A percentile compares a stretch with the other conserved stretches of the same genome.
Conservation (phyloP, 176 grass and related monocot species). For the Bonia amplexicaulis region DNA sequence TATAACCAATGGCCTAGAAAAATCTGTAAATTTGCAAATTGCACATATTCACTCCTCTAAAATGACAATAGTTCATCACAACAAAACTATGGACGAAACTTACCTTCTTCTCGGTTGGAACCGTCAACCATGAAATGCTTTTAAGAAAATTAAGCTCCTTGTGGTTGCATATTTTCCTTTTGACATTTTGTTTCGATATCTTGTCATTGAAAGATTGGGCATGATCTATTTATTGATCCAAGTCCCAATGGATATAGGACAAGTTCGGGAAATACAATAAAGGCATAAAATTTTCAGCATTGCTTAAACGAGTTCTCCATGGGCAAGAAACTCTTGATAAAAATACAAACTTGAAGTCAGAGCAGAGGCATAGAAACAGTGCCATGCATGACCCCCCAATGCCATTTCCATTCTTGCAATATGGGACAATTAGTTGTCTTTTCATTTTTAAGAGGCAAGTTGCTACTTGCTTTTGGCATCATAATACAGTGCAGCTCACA, state of each 20-base stretch:
- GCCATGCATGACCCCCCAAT: no score
- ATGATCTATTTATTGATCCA: neutral
- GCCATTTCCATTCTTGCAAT: neutral
- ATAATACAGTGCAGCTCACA: neutral
- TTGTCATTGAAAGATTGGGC: neutral
- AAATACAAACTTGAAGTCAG: neutral
- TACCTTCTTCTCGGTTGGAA: neutral
- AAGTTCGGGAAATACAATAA: neutral
- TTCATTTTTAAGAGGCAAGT: slow-evolving; percentile 8
- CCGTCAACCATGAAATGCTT: neutral
- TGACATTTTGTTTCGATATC: neutral
- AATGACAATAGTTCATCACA: no score
- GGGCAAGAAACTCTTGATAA: no score
- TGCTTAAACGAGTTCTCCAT: no score
- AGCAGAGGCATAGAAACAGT: no score
- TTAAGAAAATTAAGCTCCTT: neutral
- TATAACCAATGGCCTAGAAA: no score
- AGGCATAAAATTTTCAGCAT: neutral
- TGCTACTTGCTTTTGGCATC: slow-evolving; percentile 6
- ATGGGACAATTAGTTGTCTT: neutral
- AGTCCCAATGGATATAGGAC: neutral
- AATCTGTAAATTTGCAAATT: no score
- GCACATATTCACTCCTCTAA: no score
- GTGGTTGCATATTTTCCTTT: neutral
- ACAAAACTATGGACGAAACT: neutral